Base-by-base conservation (phyloP, 2,329 filamentous ascomycete species). In the Penicillium corylophilum region DNA sequence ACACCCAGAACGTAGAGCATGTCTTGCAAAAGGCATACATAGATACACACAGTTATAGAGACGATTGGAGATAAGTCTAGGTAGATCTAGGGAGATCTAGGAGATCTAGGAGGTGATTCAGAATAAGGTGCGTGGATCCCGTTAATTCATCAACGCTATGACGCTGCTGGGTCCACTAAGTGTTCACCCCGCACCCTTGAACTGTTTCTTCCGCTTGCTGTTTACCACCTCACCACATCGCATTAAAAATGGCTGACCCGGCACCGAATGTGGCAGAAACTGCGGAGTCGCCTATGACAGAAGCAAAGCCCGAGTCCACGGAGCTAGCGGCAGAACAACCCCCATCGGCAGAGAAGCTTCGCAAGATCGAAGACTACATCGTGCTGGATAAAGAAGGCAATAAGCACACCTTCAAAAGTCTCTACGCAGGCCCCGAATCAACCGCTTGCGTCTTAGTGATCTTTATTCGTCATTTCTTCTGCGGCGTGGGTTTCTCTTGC, bases 401-500 rank as follows among this genome's bases (percentile, higher is more conserved):
- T 49, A 71, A 79, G 13, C 79, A 79, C 39, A 74, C 80, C 0
- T 90, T 90, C 70, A 81, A 81, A 69, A 83, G 79, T 60, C 71
- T 89, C 24, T 86, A 85, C 66, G 57, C 49, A 13, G 55, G 52
- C 12, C 50, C 57, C 31, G 36, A 51, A 7, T 29, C 53, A 1
- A 75, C 80, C 12, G 74, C 78, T 16, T 75, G 84, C 2, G 82
- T 89, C 24, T 76, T 92, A 28, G 71, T 90, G 38, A 82, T 91
- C 59, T 91, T 92, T 66, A 79, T 92, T 51, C 81, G 88, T 40
- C 88, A 91, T 72, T 92, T 91, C 71, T 90, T 89, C 77, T 91
- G 88, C 66, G 87, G 87, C 31, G 87, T 89, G 78, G 70, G 35
- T 40, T 28, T 47, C 6, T 41, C n/a, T 7, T 28, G 28, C 31